A percentile compares a stretch with the other conserved stretches of the same genome.
Evolutionary conservation across 345 rosid genomes (phyloP).

Genomic region (Eucalyptus regnans): DNA sequence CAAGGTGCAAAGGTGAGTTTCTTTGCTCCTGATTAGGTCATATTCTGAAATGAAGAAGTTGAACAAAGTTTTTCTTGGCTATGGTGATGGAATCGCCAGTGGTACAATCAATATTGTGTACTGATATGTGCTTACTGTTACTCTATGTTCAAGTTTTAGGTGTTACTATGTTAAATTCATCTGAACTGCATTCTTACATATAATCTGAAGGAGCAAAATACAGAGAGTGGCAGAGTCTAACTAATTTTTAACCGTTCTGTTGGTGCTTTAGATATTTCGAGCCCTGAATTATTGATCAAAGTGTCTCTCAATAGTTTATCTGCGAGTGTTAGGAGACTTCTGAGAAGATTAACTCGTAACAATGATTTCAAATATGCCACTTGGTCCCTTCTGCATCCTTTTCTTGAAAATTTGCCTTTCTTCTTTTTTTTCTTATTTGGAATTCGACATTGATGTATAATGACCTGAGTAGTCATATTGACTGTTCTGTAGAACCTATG

Average conservation of each 20-base stretch:
- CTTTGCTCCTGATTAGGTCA: neutral
- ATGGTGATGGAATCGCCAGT: neutral
- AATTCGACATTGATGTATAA: neutral
- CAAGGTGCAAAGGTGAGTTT: conserved; percentile 84
- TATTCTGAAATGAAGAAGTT: neutral
- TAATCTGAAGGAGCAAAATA: neutral
- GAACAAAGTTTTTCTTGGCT: neutral
- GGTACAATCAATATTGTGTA: neutral
- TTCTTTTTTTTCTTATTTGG: neutral
- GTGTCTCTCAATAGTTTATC: neutral
- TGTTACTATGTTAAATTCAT: neutral
- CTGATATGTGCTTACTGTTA: neutral
- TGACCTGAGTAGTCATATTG: neutral
- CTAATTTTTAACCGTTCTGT: neutral
- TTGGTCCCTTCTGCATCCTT: neutral
- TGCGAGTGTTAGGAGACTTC: neutral
- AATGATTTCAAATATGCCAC: neutral
- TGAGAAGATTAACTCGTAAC: neutral
- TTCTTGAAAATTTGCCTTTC: neutral
- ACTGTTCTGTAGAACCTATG: neutral
- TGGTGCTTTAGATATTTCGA: neutral
- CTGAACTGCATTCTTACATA: neutral
- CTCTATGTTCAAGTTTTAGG: neutral
- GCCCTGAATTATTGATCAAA: neutral
- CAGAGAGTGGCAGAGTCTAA: neutral